Base-by-base conservation (phyloP, 2,329 filamentous ascomycete species). In the Ceratocystis cacaofunesta region DNA sequence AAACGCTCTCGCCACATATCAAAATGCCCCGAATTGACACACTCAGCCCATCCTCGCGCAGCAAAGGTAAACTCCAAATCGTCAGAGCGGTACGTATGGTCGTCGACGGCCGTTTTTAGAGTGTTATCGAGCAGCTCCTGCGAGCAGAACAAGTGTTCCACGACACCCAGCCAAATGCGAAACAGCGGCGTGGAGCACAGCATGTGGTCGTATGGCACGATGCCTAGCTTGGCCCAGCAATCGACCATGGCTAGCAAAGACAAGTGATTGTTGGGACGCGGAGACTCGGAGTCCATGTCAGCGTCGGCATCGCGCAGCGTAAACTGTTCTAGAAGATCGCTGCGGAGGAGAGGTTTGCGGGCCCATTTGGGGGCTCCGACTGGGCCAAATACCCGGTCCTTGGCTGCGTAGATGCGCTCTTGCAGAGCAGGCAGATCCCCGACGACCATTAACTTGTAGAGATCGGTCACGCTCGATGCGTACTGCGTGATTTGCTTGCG, bases 121-220 rank as follows among this genome's bases (percentile, higher is more conserved):
- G 88, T 88, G 73, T 94, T 90, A 62, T 95, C 87, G 15, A 99
- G 84, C 63, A 96, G 79, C 2, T 82, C 83, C 19, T 84, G 81
- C 71, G 92, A 91, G 69, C 91, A 87, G 79, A 96, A 99, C 46
- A 99, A 80, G 73, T 95, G 92, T 76, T 99, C 94, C 0, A 92
- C 92, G n/a, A 96, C 95, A 66, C 94, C 94, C 43, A 99, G 83
- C 85, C 94, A 96, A 69, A 99, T 84, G 62, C 94, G 88, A 79
- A 99, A 99, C 60, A 97, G 84, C 78, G 94, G 94, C 48, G 94
- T 99, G 64, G 91, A 96, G 78, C 94, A 99, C 70, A 99, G 95
- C 92, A 99, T 99, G 78, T 99, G 95, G 76, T 99, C 92, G 75
- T 99, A 99, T 0, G 94, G 94, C 61, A 95, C 88, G 71, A 96